Evolutionary conservation across 257 asterid species (phyloP).

Genomic region (Nicotiana undulata): DNA sequence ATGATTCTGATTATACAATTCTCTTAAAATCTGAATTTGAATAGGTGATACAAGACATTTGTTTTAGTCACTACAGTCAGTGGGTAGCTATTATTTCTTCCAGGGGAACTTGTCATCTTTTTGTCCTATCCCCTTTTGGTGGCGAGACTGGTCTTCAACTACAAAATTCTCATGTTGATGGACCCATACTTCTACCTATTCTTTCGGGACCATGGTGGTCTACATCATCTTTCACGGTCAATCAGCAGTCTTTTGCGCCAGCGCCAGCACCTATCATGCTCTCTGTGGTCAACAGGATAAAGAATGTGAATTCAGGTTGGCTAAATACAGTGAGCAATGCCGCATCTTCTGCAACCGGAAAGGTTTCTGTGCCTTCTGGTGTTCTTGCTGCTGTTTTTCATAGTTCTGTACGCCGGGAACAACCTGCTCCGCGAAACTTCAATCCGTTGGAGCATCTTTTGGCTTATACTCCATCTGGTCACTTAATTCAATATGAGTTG

Average conservation of each 20-base stretch:
- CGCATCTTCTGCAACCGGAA: constrained; percentile 42
- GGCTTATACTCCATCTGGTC: constrained; percentile 44
- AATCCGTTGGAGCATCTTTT: constrained; percentile 36
- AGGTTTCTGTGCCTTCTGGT: constrained; percentile 30
- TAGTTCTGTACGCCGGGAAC: constrained; percentile 22
- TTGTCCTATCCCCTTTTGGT: constrained; percentile 44
- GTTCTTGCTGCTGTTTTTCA: constrained; percentile 40
- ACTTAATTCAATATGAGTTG: constrained; percentile 37
- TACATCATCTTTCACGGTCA: constrained; percentile 28
- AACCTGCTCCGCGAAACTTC: constrained; percentile 15
- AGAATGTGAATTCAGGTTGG: constrained; percentile 30
- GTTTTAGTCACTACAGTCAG: constrained; percentile 43
- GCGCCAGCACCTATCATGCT: constrained; percentile 29
- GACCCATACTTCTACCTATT: constrained; percentile 27
- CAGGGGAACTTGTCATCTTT: constrained; percentile 41
- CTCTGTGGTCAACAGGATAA: constrained; percentile 40
- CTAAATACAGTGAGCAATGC: constrained; percentile 38
- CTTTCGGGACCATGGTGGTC: constrained; percentile 49
- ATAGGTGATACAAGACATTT: constrained; percentile 46
- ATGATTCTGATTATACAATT: not conserved
- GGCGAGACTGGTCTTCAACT: constrained; percentile 42
- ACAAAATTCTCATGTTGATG: constrained; percentile 28
- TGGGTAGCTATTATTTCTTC: constrained; percentile 44
- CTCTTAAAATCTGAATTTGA: not conserved
- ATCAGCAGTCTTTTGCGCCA: constrained; percentile 24